Evolutionary conservation across 2,329 filamentous ascomycete species (phyloP), one percentile per base, ranked within the genome.

Genomic region (Colletotrichum echinochloae): DNA sequence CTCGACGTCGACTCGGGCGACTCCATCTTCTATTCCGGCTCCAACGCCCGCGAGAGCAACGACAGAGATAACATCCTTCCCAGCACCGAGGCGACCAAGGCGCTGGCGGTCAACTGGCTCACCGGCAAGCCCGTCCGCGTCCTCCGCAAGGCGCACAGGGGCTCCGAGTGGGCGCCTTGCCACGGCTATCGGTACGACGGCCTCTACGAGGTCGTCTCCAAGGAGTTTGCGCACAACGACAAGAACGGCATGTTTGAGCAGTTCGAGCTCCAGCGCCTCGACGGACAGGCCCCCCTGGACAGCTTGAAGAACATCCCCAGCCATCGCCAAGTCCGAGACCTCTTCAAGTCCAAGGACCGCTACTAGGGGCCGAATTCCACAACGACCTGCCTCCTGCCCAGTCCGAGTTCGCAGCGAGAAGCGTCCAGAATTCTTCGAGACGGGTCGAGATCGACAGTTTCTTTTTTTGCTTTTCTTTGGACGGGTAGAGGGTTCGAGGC

Each of bases 101-200:
- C 73, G 1, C 74, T 81, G 12, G 49, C 52, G 20, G 16, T 69
- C 5, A 69, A 28, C 20, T 78, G 77, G 0, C 16, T 72, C 8
- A 69, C 30, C 0, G 30, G 73, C 9, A 52, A 61, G 2, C 75
- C 74, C 1, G 74, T 81, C 8, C 75, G 79, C 0, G 78, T 81
- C 11, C 72, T 81, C 26, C 76, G 80, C 5, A 72, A 74, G 20
- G 72, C 76, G 3, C 39, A 52, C 52, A 69, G 67, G 2, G 55
- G 26, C 0, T 61, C 65, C 16, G 59, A 52, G 1, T 49, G 12
- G 11, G 30, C 55, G 30, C n/a, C 23, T 1, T 75, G 14, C 0
- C 72, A 73, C 4, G 80, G 80, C 2, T 75, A 81, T n/a, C 76
- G 80, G 1, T 81, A 81, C 70, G 80, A 81, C 44, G 80, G 79